Base-by-base conservation (phyloP, 2,329 filamentous ascomycete species). In the Aspergillus fischeri region DNA sequence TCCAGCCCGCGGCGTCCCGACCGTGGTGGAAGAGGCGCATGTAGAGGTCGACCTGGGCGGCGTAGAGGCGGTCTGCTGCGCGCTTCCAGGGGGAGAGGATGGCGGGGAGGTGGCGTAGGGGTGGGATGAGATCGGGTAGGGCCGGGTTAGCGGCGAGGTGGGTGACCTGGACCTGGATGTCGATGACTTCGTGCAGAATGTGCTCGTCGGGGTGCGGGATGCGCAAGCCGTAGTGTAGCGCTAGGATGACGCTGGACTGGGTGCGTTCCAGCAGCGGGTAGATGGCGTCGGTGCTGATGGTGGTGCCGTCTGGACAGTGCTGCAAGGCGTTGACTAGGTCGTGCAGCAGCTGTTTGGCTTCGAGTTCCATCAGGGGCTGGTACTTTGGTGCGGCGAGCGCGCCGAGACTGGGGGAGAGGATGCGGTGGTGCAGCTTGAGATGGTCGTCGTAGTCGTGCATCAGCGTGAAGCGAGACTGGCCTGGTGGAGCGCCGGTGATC, bases 371-470 rank as follows among this genome's bases (percentile, higher is more conserved):
- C 5, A 80, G 70, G 0, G 78, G 77, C 62, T 79, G 80, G 64
- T 82, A 83, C 17, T 77, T 65, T 14, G 74, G 65, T 29, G 81
- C 65, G 0, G 78, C 77, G 44, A 73, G 75, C 1, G 78, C 76
- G 1, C 78, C 81, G 21, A 83, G 72, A n/a, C 80, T 78, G 47
- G 79, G 76, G 54, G 79, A 73, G 2, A 79, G 68, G 8, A 80
- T 70, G 50, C 74, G 78, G 42, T 80, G 72, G 42, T 80, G 70
- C 8, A 77, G 64, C 49, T 73, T 77, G 73, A 80, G 82, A 24
- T 75, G 73, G 54, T 81, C 80, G 49, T 80, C 80, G 64, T 82
- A 80, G 4, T 78, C 78, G 61, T 82, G 79, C 41, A 82, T 80
- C 29, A 83, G 67, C 17, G 65, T 67, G 44, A 67, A 67, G 11